Percentiles rank a stretch among this genome's conserved stretches.
phyloP scores from a whole-genome alignment of 495 filamentous ascomycete genomes.

The Glonium stellatum region DNA sequence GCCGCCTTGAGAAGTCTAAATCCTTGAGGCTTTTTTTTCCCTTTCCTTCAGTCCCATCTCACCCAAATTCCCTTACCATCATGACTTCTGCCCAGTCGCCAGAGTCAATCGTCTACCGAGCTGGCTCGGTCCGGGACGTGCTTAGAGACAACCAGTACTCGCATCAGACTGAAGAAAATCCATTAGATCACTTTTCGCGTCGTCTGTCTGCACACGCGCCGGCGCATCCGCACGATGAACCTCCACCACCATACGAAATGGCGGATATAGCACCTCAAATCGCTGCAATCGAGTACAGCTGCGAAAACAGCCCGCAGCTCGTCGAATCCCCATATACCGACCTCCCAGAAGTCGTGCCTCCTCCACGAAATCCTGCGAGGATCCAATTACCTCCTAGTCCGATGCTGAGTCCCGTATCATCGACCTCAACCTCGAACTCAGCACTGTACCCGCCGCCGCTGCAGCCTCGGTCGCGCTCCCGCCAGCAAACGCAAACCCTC shows the following conservation, averaged over 20 bases:
- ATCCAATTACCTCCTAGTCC: not conserved
- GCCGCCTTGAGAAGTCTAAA: no score
- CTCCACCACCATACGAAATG: conserved; percentile 23
- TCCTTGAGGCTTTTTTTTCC: not conserved
- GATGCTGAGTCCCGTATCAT: not conserved
- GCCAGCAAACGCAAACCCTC: not conserved
- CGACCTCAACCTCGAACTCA: not conserved
- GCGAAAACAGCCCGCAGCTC: conserved; percentile 22
- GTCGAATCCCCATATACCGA: not conserved
- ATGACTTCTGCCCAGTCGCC: not conserved
- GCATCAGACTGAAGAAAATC: conserved; percentile 9
- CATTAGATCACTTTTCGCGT: conserved; percentile 7
- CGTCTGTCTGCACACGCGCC: not conserved
- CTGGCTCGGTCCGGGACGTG: not conserved
- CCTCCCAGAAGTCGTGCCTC: conserved; percentile 2
- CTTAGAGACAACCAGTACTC: not conserved
- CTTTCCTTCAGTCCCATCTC: not conserved
- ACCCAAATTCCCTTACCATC: not conserved
- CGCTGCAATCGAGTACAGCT: conserved; percentile 20
- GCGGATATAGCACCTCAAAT: conserved; percentile 6
- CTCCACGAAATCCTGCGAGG: conserved; percentile 10
- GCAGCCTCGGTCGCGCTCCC: not conserved
- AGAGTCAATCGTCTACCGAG: not conserved
- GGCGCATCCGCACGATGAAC: conserved; percentile 13
- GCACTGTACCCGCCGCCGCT: conserved; percentile 7